Evolutionary conservation across 805 yeast species (phyloP), one percentile per base, ranked within the genome.

Genomic region (Candida wancherniae): DNA sequence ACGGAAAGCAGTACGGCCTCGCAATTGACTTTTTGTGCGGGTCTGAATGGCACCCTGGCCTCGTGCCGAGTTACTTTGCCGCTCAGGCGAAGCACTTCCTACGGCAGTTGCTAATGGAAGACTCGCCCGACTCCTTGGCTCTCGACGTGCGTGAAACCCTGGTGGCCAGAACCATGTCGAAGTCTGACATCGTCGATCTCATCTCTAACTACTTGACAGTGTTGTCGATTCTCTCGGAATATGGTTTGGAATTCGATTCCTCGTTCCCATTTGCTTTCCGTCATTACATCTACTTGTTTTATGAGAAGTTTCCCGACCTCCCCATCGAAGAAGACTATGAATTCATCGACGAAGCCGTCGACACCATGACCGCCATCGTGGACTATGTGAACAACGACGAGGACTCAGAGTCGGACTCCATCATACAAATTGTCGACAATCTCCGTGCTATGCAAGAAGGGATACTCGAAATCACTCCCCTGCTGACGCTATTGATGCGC

Each of bases 401-500:
- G 4, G 24, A 31, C 13, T 46, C 46, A 6, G 57, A 48, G 3
- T 30, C 33, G 19, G 22, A 39, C 6, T 34, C 42, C 12, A 47
- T 57, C 4, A 50, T 43, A 22, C 45, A 41, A 5, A 44, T 45
- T 6, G 54, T 63, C 9, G 23, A 34, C 10, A 29, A 46, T 13
- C 43, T 62, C 18, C 47, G 43, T 25, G 32, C 36, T 3, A 39
- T 54, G 5, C 64, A 59, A 20, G 4, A 19, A 19, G 16, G 13
- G 3, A 15, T 39, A 8, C 14, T 28, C 14, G 29, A 22, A n/a
- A 22, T 24, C 3, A 29, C n/a, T 15, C 12, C 11, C 7, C 34
- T 26, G 24, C 33, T 47, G 19, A 53, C 66, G 0, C 30, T 61
- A 7, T 36, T 61, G 25, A 63, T 63, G 68, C 40, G 58, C 26